phyloP scores from a whole-genome alignment of 805 yeast genomes.

The Candida endomychidarum region DNA sequence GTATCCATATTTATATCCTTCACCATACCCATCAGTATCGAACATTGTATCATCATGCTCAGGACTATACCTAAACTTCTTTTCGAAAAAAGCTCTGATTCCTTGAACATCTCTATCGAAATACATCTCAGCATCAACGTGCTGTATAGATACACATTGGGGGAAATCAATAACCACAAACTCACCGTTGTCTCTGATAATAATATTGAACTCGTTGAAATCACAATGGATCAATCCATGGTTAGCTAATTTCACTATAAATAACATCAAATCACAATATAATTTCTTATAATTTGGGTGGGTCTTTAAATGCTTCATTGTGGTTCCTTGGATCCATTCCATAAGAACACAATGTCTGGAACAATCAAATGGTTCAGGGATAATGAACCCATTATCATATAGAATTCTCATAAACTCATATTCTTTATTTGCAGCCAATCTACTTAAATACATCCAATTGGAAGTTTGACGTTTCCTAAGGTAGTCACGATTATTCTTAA shows the following conservation, averaged over 20 bases:
- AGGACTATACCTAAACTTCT: constrained; percentile 75
- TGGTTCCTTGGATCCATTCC: constrained; percentile 88
- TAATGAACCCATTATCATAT: constrained; percentile 71
- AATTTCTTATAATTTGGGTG: constrained; percentile 69
- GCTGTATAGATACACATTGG: constrained; percentile 93
- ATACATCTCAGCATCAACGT: constrained; percentile 81
- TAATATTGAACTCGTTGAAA: constrained; percentile 93
- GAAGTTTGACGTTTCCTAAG: constrained; percentile 69
- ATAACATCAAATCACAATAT: constrained; percentile 83
- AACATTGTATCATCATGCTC: constrained; percentile 64
- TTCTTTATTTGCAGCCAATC: constrained; percentile 91
- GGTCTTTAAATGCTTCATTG: constrained; percentile 79
- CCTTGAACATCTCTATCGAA: constrained; percentile 94
- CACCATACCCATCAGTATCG: constrained; percentile 79
- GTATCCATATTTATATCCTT: constrained; percentile 70
- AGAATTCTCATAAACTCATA: constrained; percentile 82
- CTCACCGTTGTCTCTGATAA: constrained; percentile 69
- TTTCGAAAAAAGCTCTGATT: constrained; percentile 76
- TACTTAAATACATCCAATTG: constrained; percentile 90
- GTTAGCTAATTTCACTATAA: constrained; percentile 78
- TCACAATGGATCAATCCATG: constrained; percentile 96
- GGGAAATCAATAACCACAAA: constrained; percentile 97
- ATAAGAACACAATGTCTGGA: constrained; percentile 91
- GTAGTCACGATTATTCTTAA: constrained; percentile 92
- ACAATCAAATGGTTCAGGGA: constrained; percentile 86